Evolutionary conservation across 2,329 filamentous ascomycete genomes (phyloP), one percentile per base, ranked within the genome.

Genomic region (Knoxdaviesia capensis): DNA sequence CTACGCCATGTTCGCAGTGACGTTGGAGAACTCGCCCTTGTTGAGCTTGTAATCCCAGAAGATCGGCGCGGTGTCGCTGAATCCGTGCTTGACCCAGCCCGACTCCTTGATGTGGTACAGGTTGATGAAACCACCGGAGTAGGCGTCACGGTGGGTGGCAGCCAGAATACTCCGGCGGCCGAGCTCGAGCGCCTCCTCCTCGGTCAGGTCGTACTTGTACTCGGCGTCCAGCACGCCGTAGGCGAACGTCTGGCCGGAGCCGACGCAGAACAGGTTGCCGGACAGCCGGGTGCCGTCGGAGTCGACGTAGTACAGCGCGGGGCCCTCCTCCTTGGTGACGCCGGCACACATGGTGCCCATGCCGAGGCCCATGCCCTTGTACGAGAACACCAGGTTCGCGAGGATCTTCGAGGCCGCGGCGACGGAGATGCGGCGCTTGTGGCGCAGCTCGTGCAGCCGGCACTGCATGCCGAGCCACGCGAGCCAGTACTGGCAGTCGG

Each of bases 271-370:
- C 47, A 98, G 70, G 68, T 98, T 94, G 40, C 90, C 90, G 20
- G 84, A 66, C 45, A 98, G 72, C 42, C 90, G 74, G 28, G 90
- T 96, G 57, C 90, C 90, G 64, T 98, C 90, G 49, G 80, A 87
- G 67, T 98, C 90, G 63, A 98, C 92, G 66, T 98, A 98, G 74
- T 98, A 98, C 46, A 98, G 80, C 36, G 90, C 90, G 30, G 90
- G 90, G 7, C 90, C 90, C 69, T 96, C 88, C 63, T 88, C 80
- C 51, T 84, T 80, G 49, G 90, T 90, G 50, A 98, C 90, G 55
- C 90, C 90, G 34, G 90, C 88, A 62, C 90, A 94, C 90, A 98
- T 98, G 56, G 90, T 98, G 52, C 90, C 90, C 90, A 98, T 98
- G 59, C 84, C 93, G 54, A 98, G 67, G 34, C 90, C 90, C 84